Percentiles rank a stretch among this genome's conserved stretches.
phyloP scores from a whole-genome alignment of 352 stramenopile species.

The Pythium myriotylum region DNA sequence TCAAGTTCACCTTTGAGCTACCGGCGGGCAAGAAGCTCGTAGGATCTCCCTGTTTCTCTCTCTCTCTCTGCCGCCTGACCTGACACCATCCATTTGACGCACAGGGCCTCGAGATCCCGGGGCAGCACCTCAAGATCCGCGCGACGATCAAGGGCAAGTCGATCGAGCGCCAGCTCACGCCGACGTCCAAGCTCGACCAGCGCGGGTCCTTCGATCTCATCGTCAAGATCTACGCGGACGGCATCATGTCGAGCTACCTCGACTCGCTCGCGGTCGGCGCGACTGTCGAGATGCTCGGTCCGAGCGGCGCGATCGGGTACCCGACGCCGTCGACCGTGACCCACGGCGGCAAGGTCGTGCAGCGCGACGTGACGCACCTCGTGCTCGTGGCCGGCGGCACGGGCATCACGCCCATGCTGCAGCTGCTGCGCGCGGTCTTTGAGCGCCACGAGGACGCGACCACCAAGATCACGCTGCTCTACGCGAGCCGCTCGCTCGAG shows the following conservation, averaged over 20 bases:
- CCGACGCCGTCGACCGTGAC: slow-evolving; percentile 51
- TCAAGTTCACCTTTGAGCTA: slow-evolving; percentile 83
- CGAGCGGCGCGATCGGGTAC: slow-evolving; percentile 69
- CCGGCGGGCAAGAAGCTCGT: slow-evolving; percentile 62
- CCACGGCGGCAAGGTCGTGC: slow-evolving; percentile 43
- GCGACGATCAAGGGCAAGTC: slow-evolving; percentile 71
- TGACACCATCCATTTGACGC: not conserved
- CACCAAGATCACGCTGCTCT: slow-evolving; percentile 73
- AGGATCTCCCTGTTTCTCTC: slow-evolving; percentile 2
- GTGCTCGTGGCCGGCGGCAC: slow-evolving; percentile 78
- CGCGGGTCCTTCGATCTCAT: slow-evolving; percentile 70
- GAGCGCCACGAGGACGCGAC: slow-evolving; percentile 49
- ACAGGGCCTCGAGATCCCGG: slow-evolving; percentile 66
- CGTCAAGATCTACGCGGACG: slow-evolving; percentile 79
- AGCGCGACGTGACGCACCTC: slow-evolving; percentile 50
- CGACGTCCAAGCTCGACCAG: slow-evolving; percentile 74
- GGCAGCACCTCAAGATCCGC: slow-evolving; percentile 81
- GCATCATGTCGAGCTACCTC: slow-evolving; percentile 75
- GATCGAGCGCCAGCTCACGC: slow-evolving; percentile 80
- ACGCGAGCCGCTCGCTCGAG: slow-evolving; percentile 70
- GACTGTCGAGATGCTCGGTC: slow-evolving; percentile 76
- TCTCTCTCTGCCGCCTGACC: not conserved
- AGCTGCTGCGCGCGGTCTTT: slow-evolving; percentile 71
- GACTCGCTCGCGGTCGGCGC: slow-evolving; percentile 50
- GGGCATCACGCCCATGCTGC: slow-evolving; percentile 84